Evolutionary conservation across 2,329 filamentous ascomycete genomes (phyloP).

Genomic region (Nemania sp.): DNA sequence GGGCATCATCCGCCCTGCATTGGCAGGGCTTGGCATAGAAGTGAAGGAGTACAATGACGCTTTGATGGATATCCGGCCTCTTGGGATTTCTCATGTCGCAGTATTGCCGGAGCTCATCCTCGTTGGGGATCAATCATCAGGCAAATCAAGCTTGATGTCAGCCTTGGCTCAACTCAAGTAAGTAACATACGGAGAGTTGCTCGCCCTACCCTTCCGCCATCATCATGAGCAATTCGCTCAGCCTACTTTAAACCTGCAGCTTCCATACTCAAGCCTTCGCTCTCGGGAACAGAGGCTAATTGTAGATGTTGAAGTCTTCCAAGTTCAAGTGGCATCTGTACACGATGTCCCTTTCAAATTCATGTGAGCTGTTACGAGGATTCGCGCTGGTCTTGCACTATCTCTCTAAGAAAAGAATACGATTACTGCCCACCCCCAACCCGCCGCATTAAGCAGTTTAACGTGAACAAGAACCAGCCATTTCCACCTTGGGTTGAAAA

Average conservation of each 20-base stretch:
- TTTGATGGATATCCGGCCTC: conserved; percentile 65
- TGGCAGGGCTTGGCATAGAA: conserved; percentile 57
- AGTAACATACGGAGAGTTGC: background rate
- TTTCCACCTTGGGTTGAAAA: conserved; percentile 65
- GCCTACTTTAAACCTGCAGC: too few relatives aligned
- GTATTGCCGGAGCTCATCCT: conserved; percentile 76
- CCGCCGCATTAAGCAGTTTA: conserved; percentile 43
- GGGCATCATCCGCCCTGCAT: conserved; percentile 37
- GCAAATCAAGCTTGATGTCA: conserved; percentile 62
- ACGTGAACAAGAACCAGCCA: conserved; percentile 51
- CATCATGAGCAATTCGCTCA: background rate
- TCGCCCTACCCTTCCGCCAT: background rate
- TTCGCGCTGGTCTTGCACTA: conserved; percentile 64
- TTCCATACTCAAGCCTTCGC: too few relatives aligned
- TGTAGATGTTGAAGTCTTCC: conserved; percentile 47
- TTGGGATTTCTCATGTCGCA: conserved; percentile 70
- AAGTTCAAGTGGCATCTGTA: conserved; percentile 56
- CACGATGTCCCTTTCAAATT: conserved; percentile 77
- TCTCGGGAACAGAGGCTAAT: background rate
- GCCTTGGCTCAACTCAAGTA: conserved; percentile 31
- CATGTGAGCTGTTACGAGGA: conserved; percentile 59
- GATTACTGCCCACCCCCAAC: conserved; percentile 47
- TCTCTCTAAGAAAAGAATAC: conserved; percentile 67
- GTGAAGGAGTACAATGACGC: conserved; percentile 65
- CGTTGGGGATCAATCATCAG: conserved; percentile 79